Conservation (phyloP, 2,329 filamentous ascomycete genomes). For the Fusarium sp. region DNA sequence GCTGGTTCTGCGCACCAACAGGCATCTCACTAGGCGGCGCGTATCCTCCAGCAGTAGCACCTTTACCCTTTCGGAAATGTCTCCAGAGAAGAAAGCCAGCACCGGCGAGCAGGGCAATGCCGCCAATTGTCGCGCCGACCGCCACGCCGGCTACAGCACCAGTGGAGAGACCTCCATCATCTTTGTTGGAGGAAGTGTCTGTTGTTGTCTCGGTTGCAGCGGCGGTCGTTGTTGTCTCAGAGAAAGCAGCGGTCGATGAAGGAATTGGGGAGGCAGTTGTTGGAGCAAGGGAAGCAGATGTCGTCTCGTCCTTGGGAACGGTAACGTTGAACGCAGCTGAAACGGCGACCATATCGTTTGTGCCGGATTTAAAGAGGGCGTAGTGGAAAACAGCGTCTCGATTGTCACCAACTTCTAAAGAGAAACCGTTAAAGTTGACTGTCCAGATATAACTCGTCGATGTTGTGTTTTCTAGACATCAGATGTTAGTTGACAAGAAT, state of each 20-base stretch:
- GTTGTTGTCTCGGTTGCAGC: conserved; percentile 1
- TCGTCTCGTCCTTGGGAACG: conserved; percentile 3
- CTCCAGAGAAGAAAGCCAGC: conserved; percentile 42
- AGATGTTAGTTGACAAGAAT: neutral
- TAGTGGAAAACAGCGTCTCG: conserved; percentile 39
- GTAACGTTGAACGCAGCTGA: conserved; percentile 42
- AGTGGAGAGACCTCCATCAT: conserved; percentile 18
- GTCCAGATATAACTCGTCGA: conserved; percentile 40
- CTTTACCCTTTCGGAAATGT: conserved; percentile 19
- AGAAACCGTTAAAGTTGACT: conserved; percentile 30
- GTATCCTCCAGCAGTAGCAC: neutral
- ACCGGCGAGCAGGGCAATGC: conserved; percentile 27
- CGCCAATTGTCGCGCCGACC: conserved; percentile 39
- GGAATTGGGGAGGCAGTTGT: conserved; percentile 6
- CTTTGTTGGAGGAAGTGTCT: neutral
- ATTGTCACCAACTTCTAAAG: conserved; percentile 5
- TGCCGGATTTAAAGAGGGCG: conserved; percentile 23
- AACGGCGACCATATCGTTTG: conserved; percentile 19
- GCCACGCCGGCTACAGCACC: conserved; percentile 45
- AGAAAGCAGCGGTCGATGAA: neutral
- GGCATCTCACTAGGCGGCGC: conserved; percentile 7
- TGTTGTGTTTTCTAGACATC: conserved; percentile 31
- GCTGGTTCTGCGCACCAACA: conserved; percentile 1
- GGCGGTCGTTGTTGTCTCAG: conserved; percentile 13
- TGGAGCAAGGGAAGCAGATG: neutral